phyloP scores from a whole-genome alignment of 306 rosid genomes.

The Glycyrrhiza uralensis region DNA sequence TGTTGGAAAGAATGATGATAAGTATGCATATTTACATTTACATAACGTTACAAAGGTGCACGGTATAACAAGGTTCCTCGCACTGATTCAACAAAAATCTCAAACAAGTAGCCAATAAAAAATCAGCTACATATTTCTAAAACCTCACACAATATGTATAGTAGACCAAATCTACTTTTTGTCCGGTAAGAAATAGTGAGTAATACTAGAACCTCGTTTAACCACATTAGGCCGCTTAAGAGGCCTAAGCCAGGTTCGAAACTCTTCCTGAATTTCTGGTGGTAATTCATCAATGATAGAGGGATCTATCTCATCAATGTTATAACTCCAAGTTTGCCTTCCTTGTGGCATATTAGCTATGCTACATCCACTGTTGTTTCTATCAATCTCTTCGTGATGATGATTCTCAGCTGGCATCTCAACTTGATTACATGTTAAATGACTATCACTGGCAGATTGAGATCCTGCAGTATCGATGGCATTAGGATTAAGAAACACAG shows the following conservation, averaged over 20 bases:
- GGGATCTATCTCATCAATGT: conserved; percentile 71
- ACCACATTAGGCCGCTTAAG: conserved; percentile 54
- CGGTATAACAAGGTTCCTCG: not conserved
- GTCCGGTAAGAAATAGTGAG: conserved; percentile 64
- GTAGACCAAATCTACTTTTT: conserved; percentile 29
- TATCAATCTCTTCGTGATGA: conserved; percentile 27
- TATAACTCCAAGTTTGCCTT: conserved; percentile 66
- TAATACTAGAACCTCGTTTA: conserved; percentile 64
- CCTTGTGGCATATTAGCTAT: conserved; percentile 29
- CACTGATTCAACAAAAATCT: not conserved
- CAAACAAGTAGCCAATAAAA: conserved; percentile 17
- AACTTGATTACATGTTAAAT: conserved; percentile 26
- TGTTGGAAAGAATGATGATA: not conserved
- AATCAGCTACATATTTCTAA: not conserved
- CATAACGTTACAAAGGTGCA: not conserved
- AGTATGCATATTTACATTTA: conserved; percentile 4
- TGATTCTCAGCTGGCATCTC: conserved; percentile 21
- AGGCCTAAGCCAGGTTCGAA: conserved; percentile 65
- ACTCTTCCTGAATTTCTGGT: conserved; percentile 76
- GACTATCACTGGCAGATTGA: conserved; percentile 12
- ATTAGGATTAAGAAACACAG: not conserved
- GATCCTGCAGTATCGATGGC: conserved; percentile 28
- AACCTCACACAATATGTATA: not conserved
- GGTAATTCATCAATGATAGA: conserved; percentile 78
- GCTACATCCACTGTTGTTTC: conserved; percentile 10